Evolutionary conservation across 768 basidiomycete species (phyloP).

Genomic region (Hypsizygus marmoreus): DNA sequence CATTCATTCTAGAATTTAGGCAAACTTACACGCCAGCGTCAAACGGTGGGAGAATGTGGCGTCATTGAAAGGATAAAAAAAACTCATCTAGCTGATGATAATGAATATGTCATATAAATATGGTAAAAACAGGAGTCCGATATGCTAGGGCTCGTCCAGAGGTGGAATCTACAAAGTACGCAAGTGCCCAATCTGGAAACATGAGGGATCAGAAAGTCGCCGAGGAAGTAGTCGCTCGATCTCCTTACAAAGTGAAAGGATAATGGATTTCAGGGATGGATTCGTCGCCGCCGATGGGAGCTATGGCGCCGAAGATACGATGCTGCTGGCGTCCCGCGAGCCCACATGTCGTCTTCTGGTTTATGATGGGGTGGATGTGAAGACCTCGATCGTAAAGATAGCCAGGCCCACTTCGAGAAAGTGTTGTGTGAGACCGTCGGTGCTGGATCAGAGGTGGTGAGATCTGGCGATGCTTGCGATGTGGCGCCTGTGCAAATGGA

Average conservation of each 20-base stretch:
- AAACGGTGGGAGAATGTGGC: too few relatives aligned
- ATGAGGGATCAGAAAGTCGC: too few relatives aligned
- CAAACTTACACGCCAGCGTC: too few relatives aligned
- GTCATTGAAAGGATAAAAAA: too few relatives aligned
- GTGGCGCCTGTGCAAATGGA: conserved; percentile 7
- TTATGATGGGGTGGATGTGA: background rate
- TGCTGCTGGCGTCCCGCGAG: conserved; percentile 12
- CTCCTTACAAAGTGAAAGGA: background rate
- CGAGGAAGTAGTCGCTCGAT: background rate
- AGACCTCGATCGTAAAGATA: background rate
- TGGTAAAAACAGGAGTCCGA: too few relatives aligned
- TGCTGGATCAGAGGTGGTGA: background rate
- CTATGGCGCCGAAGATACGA: conserved; percentile 15
- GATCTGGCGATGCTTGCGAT: conserved; percentile 3
- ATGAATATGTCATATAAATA: too few relatives aligned
- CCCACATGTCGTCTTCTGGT: conserved; percentile 4
- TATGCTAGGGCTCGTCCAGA: too few relatives aligned
- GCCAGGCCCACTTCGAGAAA: conserved; percentile 14
- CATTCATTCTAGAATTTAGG: too few relatives aligned
- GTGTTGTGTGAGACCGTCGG: background rate
- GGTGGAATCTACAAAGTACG: too few relatives aligned
- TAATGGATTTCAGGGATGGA: conserved; percentile 15
- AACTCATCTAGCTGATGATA: too few relatives aligned
- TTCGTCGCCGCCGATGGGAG: conserved; percentile 18
- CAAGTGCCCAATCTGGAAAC: too few relatives aligned